Percentiles rank a stretch among this genome's conserved stretches.
Evolutionary conservation across 495 filamentous ascomycete genomes (phyloP).

Genomic region (Cladorrhinum samala): DNA sequence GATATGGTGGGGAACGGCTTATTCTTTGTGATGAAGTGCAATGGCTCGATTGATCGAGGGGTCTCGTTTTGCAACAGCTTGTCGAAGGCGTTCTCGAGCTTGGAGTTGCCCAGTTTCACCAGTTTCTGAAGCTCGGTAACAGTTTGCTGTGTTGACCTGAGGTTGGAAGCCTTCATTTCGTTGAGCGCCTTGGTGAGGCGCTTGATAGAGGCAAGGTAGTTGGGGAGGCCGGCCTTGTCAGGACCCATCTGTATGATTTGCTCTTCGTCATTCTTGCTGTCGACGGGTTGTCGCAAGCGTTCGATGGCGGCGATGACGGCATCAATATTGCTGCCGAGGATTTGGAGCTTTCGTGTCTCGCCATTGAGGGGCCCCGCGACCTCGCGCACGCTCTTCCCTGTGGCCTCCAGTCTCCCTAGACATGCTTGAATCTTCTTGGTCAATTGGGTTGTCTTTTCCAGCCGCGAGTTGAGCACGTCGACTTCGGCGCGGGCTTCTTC

Average conservation of each 20-base stretch:
- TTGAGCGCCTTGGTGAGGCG: slow-evolving; percentile 73
- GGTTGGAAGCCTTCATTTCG: slow-evolving; percentile 77
- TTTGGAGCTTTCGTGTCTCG: slow-evolving; percentile 83
- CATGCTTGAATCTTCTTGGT: slow-evolving; percentile 93
- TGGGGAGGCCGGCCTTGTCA: slow-evolving; percentile 68
- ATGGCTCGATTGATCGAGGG: slow-evolving; percentile 70
- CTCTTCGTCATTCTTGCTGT: slow-evolving; percentile 83
- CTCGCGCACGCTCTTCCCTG: slow-evolving; percentile 82
- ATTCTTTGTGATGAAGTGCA: slow-evolving; percentile 91
- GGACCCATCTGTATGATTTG: slow-evolving; percentile 82
- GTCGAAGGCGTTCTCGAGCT: slow-evolving; percentile 77
- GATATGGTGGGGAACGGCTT: slow-evolving; percentile 43
- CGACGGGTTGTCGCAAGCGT: slow-evolving; percentile 75
- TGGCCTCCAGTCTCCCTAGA: slow-evolving; percentile 73
- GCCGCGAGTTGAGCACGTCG: slow-evolving; percentile 57
- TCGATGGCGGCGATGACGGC: slow-evolving; percentile 80
- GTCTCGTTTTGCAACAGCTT: slow-evolving; percentile 63
- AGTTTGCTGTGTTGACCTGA: slow-evolving; percentile 86
- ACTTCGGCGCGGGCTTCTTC: slow-evolving; percentile 62
- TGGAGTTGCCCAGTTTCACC: slow-evolving; percentile 66
- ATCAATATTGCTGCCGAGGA: slow-evolving; percentile 82
- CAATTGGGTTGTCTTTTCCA: slow-evolving; percentile 61
- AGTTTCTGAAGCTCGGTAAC: slow-evolving; percentile 72
- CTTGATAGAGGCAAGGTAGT: slow-evolving; percentile 85
- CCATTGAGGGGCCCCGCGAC: slow-evolving; percentile 89